Conservation (phyloP, 345 rosid genomes). For the Streptanthus diversifolius region DNA sequence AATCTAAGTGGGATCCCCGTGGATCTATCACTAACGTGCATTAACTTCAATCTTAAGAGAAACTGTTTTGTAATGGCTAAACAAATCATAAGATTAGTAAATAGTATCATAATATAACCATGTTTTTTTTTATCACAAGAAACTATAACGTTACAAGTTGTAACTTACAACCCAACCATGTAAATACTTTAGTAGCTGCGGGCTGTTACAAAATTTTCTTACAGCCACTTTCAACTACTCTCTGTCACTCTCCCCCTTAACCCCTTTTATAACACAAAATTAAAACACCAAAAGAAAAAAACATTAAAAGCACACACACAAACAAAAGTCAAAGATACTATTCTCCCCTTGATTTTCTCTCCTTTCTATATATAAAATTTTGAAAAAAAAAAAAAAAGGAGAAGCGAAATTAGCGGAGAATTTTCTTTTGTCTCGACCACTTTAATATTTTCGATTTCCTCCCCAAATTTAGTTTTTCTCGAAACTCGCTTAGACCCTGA, state of each 20-base stretch:
- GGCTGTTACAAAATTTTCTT: conserved; percentile 38
- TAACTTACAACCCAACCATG: conserved; percentile 19
- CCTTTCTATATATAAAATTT: conserved; percentile 15
- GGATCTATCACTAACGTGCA: conserved; percentile 21
- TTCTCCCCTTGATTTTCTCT: conserved; percentile 12
- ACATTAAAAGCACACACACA: conserved; percentile 15
- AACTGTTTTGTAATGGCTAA: conserved; percentile 5
- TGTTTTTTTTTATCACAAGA: conserved; percentile 23
- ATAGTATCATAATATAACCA: conserved; percentile 9
- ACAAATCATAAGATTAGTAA: not conserved
- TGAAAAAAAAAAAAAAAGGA: not conserved
- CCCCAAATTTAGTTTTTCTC: conserved; percentile 19
- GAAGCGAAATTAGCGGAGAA: conserved; percentile 37
- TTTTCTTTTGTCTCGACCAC: conserved; percentile 28
- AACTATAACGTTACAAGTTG: conserved; percentile 24
- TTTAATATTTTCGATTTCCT: conserved; percentile 12
- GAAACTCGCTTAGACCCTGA: conserved; percentile 47
- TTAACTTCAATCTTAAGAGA: not conserved
- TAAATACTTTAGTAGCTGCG: conserved; percentile 32
- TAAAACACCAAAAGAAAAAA: conserved; percentile 12
- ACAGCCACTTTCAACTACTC: conserved; percentile 35
- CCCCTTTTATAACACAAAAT: conserved; percentile 15
- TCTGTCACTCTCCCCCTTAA: conserved; percentile 4
- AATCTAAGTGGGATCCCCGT: conserved; percentile 34
- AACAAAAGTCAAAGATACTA: conserved; percentile 36